Percentiles rank a stretch among this genome's conserved stretches.
Conservation (phyloP, 768 basidiomycete species). For the Pilatotrama ljubarskyi region DNA sequence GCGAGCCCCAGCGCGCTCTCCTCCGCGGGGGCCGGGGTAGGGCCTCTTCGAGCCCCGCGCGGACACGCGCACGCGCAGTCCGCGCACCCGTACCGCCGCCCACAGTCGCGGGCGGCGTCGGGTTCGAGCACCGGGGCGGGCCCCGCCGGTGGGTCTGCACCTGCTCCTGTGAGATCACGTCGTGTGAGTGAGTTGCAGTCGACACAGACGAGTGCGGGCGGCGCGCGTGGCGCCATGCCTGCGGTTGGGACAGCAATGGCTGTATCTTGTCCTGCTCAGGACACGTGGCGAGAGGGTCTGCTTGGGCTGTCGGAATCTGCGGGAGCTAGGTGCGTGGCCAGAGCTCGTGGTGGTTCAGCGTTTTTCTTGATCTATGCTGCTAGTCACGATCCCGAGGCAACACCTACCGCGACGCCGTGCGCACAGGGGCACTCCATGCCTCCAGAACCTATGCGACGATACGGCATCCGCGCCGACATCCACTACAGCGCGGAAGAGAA, state of each 20-base stretch:
- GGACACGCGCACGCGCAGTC: constrained; percentile 15
- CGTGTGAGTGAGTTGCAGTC: constrained; percentile 22
- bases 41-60: constrained; percentile 15
- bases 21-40: constrained; percentile 16
- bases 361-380: constrained; percentile 14
- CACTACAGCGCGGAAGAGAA: constrained; percentile 53
- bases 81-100: constrained; percentile 25
- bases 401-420: constrained; percentile 2
- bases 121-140: constrained; percentile 13
- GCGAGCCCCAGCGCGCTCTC: constrained; percentile 20
- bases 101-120: constrained; percentile 15
- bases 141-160: not conserved
- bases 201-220: constrained; percentile 10
- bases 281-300: constrained; percentile 18
- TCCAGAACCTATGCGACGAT: constrained; percentile 28
- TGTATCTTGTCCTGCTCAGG: constrained; percentile 21
- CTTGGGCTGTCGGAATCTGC: constrained; percentile 1
- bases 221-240: not conserved
- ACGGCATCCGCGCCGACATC: constrained; percentile 60
- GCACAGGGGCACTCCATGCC: not conserved
- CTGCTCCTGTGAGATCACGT: constrained; percentile 22
- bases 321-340: constrained; percentile 11
- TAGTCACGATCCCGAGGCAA: constrained; percentile 7
- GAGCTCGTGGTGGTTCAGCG: not conserved
- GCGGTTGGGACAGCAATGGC: constrained; percentile 18